These are phyloP conservation scores for Forsythia suspensa DNA, from an alignment of 257 asterid genomes.

Conservation along the genomic window DNA sequence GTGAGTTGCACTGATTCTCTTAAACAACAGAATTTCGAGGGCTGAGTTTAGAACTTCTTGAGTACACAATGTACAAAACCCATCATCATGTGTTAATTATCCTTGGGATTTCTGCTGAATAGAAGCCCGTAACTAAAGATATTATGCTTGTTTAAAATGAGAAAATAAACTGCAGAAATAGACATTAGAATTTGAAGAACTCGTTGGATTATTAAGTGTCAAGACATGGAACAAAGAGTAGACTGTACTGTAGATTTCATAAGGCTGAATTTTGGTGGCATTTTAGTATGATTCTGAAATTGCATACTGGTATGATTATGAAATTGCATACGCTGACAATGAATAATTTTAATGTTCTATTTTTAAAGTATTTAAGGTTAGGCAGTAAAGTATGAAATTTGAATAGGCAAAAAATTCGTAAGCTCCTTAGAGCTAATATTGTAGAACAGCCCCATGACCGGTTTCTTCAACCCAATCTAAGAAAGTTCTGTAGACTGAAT, in stretches of 20 bases:
- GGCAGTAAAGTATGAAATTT: not conserved
- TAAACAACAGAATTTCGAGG: not conserved
- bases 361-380: not conserved
- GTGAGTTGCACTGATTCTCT: constrained; percentile 38
- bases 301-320: not conserved
- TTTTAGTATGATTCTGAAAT: not conserved
- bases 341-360: not conserved
- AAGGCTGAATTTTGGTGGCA: not conserved
- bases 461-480: not conserved
- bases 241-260: not conserved
- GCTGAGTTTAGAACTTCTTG: constrained; percentile 6
- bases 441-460: not conserved
- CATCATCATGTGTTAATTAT: not conserved
- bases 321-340: not conserved
- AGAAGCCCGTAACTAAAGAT: not conserved
- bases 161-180: not conserved
- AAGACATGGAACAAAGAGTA: not conserved
- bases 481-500: not conserved
- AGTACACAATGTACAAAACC: not conserved
- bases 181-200: not conserved
- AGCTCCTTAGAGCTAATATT: not conserved
- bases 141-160: not conserved
- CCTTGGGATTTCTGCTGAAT: not conserved
- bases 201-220: not conserved
- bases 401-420: not conserved